Conservation (phyloP, 208 protist genomes). For the Acanthamoeba royreba region DNA sequence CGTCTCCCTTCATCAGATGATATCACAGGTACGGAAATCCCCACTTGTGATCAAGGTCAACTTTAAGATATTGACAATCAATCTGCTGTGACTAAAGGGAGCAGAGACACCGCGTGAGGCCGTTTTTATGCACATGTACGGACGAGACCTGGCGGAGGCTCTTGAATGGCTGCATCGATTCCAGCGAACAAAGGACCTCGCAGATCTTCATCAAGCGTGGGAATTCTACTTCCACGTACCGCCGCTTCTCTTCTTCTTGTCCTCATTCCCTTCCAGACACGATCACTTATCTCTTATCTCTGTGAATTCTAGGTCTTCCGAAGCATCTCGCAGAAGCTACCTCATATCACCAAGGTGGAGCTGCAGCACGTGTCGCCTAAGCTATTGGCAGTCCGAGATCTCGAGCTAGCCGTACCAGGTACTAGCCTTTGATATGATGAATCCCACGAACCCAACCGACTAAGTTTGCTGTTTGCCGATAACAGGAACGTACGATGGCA, state of each 20-base stretch:
- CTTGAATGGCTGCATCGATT: slow-evolving; percentile 81
- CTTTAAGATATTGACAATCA: slow-evolving; percentile 85
- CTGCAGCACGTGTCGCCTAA: slow-evolving; percentile 94
- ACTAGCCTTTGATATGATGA: too few relatives aligned
- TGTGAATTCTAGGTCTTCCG: slow-evolving; percentile 85
- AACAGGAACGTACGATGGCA: slow-evolving; percentile 76
- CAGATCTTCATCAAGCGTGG: slow-evolving; percentile 94
- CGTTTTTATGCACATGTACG: slow-evolving; percentile 90
- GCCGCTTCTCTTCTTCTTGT: background rate
- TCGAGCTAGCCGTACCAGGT: slow-evolving; percentile 96
- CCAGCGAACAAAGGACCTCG: slow-evolving; percentile 77
- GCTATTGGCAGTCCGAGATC: slow-evolving; percentile 87
- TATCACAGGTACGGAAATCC: too few relatives aligned
- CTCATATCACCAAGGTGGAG: slow-evolving; percentile 91
- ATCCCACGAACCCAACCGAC: too few relatives aligned
- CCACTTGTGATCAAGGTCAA: too few relatives aligned
- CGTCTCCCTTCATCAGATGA: slow-evolving; percentile 91
- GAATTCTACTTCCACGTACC: slow-evolving; percentile 93
- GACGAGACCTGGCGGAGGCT: slow-evolving; percentile 84
- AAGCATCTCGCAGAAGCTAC: slow-evolving; percentile 94
- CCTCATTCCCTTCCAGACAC: background rate
- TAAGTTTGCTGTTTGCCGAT: too few relatives aligned
- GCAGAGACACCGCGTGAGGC: slow-evolving; percentile 92
- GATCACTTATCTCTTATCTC: background rate
- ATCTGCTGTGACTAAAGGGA: slow-evolving; percentile 17